A percentile compares a stretch with the other conserved stretches of the same genome.
Conservation (phyloP, 2,329 filamentous ascomycete genomes). For the Apiospora rasikravindrae region DNA sequence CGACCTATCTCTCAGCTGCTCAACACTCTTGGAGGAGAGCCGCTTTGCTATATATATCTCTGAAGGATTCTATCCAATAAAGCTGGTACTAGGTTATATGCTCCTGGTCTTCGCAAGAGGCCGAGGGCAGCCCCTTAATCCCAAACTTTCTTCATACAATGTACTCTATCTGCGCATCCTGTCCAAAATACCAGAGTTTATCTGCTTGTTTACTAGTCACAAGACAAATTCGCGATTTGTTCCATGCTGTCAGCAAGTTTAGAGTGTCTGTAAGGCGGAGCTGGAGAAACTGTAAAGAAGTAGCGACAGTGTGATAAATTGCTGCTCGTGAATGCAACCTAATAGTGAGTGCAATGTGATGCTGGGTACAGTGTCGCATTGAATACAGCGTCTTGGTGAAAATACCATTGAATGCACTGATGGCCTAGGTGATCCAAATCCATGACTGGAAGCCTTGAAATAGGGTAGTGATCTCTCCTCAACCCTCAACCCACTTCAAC, state of each 20-base stretch:
- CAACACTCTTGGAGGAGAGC: conserved; percentile 27
- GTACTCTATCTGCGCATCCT: too few relatives aligned
- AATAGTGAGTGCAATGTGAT: neutral
- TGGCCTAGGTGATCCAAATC: too few relatives aligned
- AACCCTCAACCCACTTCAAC: neutral
- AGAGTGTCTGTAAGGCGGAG: too few relatives aligned
- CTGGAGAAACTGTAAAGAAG: too few relatives aligned
- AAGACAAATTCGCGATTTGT: too few relatives aligned
- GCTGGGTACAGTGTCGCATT: neutral
- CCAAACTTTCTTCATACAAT: too few relatives aligned
- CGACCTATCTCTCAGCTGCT: conserved; percentile 26
- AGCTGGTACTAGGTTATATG: neutral
- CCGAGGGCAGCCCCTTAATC: too few relatives aligned
- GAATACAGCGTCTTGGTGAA: neutral
- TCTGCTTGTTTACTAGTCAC: too few relatives aligned
- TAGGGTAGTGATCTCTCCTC: neutral
- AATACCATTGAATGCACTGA: neutral
- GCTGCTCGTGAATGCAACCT: too few relatives aligned
- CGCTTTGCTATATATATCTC: conserved; percentile 32
- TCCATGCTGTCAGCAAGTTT: too few relatives aligned
- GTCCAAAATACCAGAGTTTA: too few relatives aligned
- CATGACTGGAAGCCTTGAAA: neutral
- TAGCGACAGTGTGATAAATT: too few relatives aligned
- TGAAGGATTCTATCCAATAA: neutral
- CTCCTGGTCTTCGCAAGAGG: neutral